Percentiles rank a stretch among this genome's conserved stretches.
Conservation (phyloP, 2,329 filamentous ascomycete genomes). For the Graphiopsis chlorocephala region DNA sequence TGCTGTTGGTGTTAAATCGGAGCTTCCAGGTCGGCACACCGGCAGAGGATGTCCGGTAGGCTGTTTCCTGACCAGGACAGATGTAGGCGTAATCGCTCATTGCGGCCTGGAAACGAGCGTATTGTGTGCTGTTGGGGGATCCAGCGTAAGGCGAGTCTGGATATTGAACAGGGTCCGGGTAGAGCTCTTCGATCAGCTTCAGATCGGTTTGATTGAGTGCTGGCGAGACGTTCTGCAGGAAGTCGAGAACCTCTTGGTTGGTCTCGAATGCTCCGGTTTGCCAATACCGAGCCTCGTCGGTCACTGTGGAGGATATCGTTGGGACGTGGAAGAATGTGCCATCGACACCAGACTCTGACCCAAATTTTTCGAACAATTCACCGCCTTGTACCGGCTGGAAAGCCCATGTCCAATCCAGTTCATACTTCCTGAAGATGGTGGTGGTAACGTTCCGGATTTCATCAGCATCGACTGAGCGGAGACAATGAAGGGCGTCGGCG, state of each 20-base stretch:
- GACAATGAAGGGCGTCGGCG: constrained; percentile 39
- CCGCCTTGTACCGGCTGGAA: constrained; percentile 70
- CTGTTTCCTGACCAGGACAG: constrained; percentile 61
- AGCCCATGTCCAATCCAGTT: constrained; percentile 51
- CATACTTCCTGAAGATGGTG: constrained; percentile 46
- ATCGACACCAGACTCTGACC: constrained; percentile 21
- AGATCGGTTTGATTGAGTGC: constrained; percentile 54
- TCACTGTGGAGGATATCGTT: constrained; percentile 67
- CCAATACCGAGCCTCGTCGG: constrained; percentile 66
- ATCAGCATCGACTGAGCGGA: constrained; percentile 40
- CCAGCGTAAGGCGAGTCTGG: constrained; percentile 42
- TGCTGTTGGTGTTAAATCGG: constrained; percentile 15
- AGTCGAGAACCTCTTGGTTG: constrained; percentile 54
- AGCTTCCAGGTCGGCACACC: constrained; percentile 13
- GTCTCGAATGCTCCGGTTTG: constrained; percentile 51
- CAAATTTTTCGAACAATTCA: constrained; percentile 53
- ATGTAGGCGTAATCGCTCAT: constrained; percentile 66
- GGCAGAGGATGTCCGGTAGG: constrained; percentile 37
- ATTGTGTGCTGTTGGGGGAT: constrained; percentile 24
- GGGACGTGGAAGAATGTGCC: constrained; percentile 54
- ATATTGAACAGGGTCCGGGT: constrained; percentile 56
- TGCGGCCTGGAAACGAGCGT: constrained; percentile 54
- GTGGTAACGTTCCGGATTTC: constrained; percentile 41
- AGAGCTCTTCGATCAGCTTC: constrained; percentile 54
- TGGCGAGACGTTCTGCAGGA: constrained; percentile 63